These are phyloP conservation scores for Acanthamoeba lenticulata DNA, from an alignment of 208 protist genomes.

Conservation along the genomic window DNA sequence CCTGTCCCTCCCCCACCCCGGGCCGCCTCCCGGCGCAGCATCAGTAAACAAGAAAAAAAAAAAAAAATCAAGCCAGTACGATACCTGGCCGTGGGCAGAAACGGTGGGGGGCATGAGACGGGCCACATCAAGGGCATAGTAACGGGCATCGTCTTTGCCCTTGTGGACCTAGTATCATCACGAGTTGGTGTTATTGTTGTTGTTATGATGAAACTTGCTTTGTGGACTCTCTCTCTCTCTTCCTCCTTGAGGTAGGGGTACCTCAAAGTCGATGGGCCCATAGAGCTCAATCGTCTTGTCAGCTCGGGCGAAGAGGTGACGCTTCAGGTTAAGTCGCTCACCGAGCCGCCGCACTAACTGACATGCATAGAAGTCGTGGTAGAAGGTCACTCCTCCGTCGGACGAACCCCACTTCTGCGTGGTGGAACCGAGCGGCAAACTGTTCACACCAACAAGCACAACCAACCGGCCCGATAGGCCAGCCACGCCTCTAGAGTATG, in stretches of 20 bases:
- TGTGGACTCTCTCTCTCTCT: too few species aligned
- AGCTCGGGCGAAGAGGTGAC: not conserved
- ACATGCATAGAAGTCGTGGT: not conserved
- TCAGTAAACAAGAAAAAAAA: not conserved
- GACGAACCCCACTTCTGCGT: conserved; percentile 48
- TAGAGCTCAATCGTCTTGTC: not conserved
- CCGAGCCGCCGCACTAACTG: not conserved
- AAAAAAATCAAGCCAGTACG: not conserved
- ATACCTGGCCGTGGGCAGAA: not conserved
- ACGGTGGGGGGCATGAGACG: conserved; percentile 47
- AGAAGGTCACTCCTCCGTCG: conserved; percentile 42
- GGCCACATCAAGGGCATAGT: conserved; percentile 43
- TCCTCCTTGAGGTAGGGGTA: not conserved
- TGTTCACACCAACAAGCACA: not conserved
- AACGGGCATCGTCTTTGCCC: conserved; percentile 30
- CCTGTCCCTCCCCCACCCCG: not conserved
- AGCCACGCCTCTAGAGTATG: too few species aligned
- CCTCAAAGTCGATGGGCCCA: conserved; percentile 56
- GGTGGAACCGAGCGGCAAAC: not conserved
- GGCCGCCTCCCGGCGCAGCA: not conserved
- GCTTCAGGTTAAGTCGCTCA: conserved; percentile 23
- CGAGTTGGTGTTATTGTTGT: too few species aligned
- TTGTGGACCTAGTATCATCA: conserved; percentile 44
- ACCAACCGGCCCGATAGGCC: not conserved
- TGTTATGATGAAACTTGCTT: too few species aligned